These are phyloP conservation scores for Zymoseptoria tritici DNA, from an alignment of 2,329 filamentous ascomycete genomes.

Conservation along the genomic window DNA sequence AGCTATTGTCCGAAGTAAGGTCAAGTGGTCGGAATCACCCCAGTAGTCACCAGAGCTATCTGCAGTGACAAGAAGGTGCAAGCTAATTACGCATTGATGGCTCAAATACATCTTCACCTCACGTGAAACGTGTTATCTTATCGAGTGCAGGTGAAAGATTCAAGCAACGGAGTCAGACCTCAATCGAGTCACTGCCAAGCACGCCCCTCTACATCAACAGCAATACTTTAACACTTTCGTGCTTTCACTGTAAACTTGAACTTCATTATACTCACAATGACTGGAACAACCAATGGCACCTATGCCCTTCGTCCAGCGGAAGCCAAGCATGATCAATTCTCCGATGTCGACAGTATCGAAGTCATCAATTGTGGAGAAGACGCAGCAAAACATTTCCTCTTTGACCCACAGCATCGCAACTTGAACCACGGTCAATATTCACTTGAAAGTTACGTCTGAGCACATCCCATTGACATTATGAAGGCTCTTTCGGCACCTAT, in stretches of 20 bases:
- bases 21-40: no score
- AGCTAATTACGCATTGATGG: no score
- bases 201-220: not conserved
- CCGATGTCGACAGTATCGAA: conserved; percentile 4
- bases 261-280: not conserved
- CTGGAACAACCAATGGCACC: not conserved
- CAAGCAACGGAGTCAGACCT: not conserved
- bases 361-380: conserved; percentile 28
- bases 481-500: conserved; percentile 73
- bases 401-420: conserved; percentile 60
- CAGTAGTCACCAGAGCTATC: not conserved
- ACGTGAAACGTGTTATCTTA: not conserved
- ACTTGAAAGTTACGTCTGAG: not conserved
- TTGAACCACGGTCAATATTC: conserved; percentile 63
- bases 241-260: not conserved
- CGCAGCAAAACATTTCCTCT: conserved; percentile 59
- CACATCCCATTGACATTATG: not conserved
- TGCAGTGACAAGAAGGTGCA: not conserved
- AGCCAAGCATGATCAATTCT: not conserved
- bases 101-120: no score
- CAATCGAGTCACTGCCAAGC: not conserved
- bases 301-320: not conserved
- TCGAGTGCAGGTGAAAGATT: not conserved
- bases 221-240: not conserved
- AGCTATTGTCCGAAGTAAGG: not conserved